These are phyloP conservation scores for Serpula lacrymans DNA, from an alignment of 768 basidiomycete genomes.

Conservation along the genomic window DNA sequence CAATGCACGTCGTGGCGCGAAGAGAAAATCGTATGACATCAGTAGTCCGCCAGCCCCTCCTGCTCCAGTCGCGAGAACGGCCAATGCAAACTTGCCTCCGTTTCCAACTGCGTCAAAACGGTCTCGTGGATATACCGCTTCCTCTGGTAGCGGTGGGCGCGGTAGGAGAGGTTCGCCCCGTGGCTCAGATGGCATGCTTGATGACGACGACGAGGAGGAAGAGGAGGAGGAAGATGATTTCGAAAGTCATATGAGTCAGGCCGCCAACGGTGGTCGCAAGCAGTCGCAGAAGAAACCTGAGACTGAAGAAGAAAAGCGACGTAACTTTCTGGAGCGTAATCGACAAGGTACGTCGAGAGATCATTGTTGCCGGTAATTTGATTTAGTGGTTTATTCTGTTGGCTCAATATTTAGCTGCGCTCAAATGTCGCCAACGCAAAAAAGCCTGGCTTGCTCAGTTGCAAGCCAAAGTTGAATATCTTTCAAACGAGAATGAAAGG, in stretches of 20 bases:
- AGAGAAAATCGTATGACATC: conserved; percentile 64
- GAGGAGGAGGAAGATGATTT: conserved; percentile 42
- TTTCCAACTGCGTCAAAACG: conserved; percentile 33
- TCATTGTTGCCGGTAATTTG: not conserved
- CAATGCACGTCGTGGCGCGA: conserved; percentile 50
- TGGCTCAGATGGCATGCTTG: not conserved
- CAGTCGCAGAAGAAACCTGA: conserved; percentile 75
- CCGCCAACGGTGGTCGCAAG: conserved; percentile 15
- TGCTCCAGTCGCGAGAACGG: conserved; percentile 17
- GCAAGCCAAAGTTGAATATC: conserved; percentile 90
- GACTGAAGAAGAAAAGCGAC: conserved; percentile 97
- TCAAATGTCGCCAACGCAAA: conserved; percentile 98
- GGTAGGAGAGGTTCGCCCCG: conserved; percentile 35
- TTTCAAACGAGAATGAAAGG: conserved; percentile 93
- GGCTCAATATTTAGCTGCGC: conserved; percentile 62
- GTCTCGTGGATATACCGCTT: conserved; percentile 34
- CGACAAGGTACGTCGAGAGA: conserved; percentile 91
- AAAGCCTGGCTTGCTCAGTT: conserved; percentile 95
- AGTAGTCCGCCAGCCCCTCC: conserved; percentile 34
- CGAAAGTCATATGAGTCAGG: too few relatives aligned
- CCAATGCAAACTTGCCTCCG: conserved; percentile 17
- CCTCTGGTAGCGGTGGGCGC: conserved; percentile 22
- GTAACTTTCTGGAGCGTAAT: conserved; percentile 95
- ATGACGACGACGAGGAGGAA: conserved; percentile 30
- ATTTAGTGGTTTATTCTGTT: conserved; percentile 3